Evolutionary conservation across 495 filamentous ascomycete genomes (phyloP).

Genomic region (Letharia lupina): DNA sequence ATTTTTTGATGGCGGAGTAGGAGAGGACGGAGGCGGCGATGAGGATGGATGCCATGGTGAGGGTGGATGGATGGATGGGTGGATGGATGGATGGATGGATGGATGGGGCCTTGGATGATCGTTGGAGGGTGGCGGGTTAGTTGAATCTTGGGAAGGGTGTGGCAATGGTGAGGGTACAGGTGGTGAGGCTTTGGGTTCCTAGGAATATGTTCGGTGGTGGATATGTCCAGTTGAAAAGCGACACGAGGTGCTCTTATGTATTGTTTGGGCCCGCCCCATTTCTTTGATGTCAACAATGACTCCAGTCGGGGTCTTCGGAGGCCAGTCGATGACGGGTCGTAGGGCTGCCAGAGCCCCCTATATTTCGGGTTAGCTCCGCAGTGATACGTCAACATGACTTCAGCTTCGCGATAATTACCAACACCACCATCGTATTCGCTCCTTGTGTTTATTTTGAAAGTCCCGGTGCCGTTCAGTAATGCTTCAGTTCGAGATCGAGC

Average conservation of each 20-base stretch:
- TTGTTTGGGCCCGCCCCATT: no score
- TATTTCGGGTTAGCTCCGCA: neutral
- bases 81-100: no score
- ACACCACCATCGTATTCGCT: no score
- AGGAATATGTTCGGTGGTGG: neutral
- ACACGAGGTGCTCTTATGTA: neutral
- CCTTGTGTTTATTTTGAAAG: neutral
- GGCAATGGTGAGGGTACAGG: neutral
- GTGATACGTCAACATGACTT: neutral
- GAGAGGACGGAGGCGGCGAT: constrained; percentile 17
- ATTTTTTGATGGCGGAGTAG: constrained; percentile 19
- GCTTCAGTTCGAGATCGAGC: neutral
- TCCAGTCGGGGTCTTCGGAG: no score
- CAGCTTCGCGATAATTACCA: neutral
- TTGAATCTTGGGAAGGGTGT: neutral
- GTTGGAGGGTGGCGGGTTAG: neutral
- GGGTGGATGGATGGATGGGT: neutral
- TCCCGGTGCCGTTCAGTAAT: neutral
- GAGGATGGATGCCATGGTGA: constrained; percentile 23
- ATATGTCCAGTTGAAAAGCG: neutral
- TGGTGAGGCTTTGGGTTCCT: neutral
- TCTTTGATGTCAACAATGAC: neutral
- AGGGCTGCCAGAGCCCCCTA: neutral
- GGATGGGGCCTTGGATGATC: constrained; percentile 21
- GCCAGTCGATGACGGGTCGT: no score